Base-by-base conservation (phyloP, 108 stramenopile species). In the Discostella pseudostelligera region DNA sequence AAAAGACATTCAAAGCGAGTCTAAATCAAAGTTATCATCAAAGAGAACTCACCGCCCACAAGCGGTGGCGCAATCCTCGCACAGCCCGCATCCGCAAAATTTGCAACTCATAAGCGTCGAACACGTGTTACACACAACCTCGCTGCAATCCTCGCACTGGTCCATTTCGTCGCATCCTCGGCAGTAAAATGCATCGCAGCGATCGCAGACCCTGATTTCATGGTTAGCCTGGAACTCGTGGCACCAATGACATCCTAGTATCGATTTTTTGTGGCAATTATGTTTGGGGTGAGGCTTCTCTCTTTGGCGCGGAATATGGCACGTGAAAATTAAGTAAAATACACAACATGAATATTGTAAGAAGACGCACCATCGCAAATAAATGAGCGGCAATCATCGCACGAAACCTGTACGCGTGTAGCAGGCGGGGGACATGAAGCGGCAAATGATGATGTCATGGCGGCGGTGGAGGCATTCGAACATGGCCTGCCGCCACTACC, bases 211-310 rank as follows among this genome's bases (percentile, higher is more conserved):
- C 60, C 91, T 65, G 57, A 95, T 90, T 69, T 90, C 89, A 65
- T 95, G 94, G 60, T 95, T 95, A 3, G 94, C 94, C 73, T 95
- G 94, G 65, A 80, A 95, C 70, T 92, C 91, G 63, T 95, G 94
- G 75, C 94, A 95, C 94, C 94, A 92, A 63, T 91, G 91, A 58
- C 89, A 95, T 49, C 69, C 68, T 66, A 59, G n/a, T n/a, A n/a
- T n/a, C n/a, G n/a, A n/a, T n/a, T n/a, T n/a, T 32, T 32, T 32
- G 32, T 32, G 32, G 37, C 4, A 8, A 47, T 25, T 53, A 55
- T 17, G 14, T 39, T 45, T 29, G 11, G 26, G 20, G 45, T 25
- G 17, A 14, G 19, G 39, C 25, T 14, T 0, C 5, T 3, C 32
- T 32, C 5, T 32, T 3, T 32, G 32, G 32, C 32, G 32, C 32